Evolutionary conservation across 2,329 filamentous ascomycete species (phyloP).

Genomic region (Fusarium nanum): DNA sequence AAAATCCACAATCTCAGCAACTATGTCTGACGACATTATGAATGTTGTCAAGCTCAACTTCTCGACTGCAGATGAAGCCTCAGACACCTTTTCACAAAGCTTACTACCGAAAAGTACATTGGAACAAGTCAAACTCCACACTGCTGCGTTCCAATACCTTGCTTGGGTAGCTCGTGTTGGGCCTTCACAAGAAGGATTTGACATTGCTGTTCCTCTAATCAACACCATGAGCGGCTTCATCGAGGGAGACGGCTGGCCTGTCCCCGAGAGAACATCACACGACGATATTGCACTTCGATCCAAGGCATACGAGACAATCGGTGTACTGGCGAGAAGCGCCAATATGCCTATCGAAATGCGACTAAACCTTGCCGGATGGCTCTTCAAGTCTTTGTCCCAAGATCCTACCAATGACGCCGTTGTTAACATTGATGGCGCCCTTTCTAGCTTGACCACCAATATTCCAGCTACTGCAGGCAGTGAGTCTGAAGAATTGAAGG

Average conservation of each 20-base stretch:
- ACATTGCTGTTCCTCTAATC: constrained; percentile 76
- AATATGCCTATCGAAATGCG: constrained; percentile 66
- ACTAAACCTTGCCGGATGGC: constrained; percentile 72
- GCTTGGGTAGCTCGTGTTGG: constrained; percentile 87
- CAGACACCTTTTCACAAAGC: constrained; percentile 23
- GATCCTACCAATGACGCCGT: constrained; percentile 81
- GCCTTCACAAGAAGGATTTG: constrained; percentile 66
- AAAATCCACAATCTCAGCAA: constrained; percentile 80
- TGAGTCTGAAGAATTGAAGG: constrained; percentile 53
- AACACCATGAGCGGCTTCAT: constrained; percentile 78
- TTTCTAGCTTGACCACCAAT: constrained; percentile 75
- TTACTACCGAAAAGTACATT: constrained; percentile 65
- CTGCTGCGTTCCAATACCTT: constrained; percentile 85
- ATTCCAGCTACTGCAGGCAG: constrained; percentile 53
- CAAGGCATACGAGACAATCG: constrained; percentile 91
- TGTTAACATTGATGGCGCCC: constrained; percentile 88
- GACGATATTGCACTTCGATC: constrained; percentile 77
- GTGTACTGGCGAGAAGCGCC: constrained; percentile 77
- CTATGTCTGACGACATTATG: constrained; percentile 74
- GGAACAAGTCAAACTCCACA: constrained; percentile 82
- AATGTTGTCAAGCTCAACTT: constrained; percentile 76
- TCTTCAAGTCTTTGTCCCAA: constrained; percentile 84
- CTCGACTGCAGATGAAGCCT: constrained; percentile 49
- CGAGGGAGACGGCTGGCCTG: constrained; percentile 85
- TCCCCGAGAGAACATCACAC: constrained; percentile 65